phyloP scores from a whole-genome alignment of 163 green algal genomes.

The Smithsoniella earleae region DNA sequence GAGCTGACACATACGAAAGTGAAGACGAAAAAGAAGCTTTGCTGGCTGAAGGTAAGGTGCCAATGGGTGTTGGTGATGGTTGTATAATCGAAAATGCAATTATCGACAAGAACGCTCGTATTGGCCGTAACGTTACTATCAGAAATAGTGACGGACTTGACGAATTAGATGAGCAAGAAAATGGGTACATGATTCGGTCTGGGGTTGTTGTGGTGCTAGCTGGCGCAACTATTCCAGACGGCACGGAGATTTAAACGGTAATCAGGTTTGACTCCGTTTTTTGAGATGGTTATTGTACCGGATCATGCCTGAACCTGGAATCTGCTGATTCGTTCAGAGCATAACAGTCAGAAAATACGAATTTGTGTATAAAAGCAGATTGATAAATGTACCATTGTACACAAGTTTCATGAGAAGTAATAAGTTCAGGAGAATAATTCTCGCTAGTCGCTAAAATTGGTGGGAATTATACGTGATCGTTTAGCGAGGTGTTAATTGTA shows the following conservation, averaged over 20 bases:
- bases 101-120: conserved; percentile 60
- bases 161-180: conserved; percentile 67
- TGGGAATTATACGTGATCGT: no score
- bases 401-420: no score
- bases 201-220: conserved; percentile 92
- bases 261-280: no score
- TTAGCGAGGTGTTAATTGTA: no score
- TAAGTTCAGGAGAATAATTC: no score
- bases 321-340: no score
- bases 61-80: conserved; percentile 38
- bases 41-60: conserved; percentile 37
- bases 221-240: conserved; percentile 74
- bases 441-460: no score
- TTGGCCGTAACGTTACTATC: conserved; percentile 51
- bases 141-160: conserved; percentile 46
- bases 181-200: conserved; percentile 89
- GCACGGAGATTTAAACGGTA: conserved; percentile 78
- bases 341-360: no score
- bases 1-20: conserved; percentile 96
- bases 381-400: no score
- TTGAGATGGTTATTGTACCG: no score
- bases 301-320: no score
- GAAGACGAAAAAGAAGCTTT: conserved; percentile 47
- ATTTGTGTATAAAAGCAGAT: no score
- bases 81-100: conserved; percentile 46